These are phyloP conservation scores for Arabidopsis thaliana DNA, from an alignment of 345 rosid genomes.

Conservation along the genomic window DNA sequence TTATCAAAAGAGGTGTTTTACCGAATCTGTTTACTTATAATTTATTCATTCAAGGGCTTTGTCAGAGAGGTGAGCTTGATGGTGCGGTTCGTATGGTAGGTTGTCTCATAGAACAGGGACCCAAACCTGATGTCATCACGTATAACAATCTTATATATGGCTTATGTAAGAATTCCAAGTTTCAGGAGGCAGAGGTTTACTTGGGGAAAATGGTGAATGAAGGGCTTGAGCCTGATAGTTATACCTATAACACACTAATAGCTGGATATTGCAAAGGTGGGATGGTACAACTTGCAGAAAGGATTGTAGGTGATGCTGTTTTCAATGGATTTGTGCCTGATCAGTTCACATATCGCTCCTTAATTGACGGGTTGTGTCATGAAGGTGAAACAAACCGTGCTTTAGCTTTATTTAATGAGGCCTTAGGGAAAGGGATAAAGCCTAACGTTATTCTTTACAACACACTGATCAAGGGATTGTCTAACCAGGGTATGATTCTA, in stretches of 20 bases:
- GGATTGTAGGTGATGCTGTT: slow-evolving; percentile 64
- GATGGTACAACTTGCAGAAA: slow-evolving; percentile 69
- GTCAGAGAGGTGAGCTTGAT: slow-evolving; percentile 64
- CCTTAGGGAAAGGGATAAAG: slow-evolving; percentile 61
- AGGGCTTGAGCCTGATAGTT: slow-evolving; percentile 80
- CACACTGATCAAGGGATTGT: slow-evolving; percentile 77
- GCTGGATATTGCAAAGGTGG: slow-evolving; percentile 78
- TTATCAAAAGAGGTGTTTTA: slow-evolving; percentile 68
- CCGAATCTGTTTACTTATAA: slow-evolving; percentile 91
- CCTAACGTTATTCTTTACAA: slow-evolving; percentile 69
- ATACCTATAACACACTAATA: slow-evolving; percentile 73
- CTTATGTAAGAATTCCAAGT: slow-evolving; percentile 67
- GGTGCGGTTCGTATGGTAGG: slow-evolving; percentile 70
- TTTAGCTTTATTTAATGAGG: slow-evolving; percentile 65
- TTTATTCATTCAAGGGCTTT: slow-evolving; percentile 78
- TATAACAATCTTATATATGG: slow-evolving; percentile 84
- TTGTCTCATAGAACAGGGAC: slow-evolving; percentile 56
- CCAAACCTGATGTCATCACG: slow-evolving; percentile 77
- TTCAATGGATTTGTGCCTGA: slow-evolving; percentile 85
- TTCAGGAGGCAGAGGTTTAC: slow-evolving; percentile 72
- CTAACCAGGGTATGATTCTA: slow-evolving; percentile 71
- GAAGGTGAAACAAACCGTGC: slow-evolving; percentile 75
- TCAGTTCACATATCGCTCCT: slow-evolving; percentile 75
- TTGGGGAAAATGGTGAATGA: slow-evolving; percentile 80
- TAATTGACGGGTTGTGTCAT: slow-evolving; percentile 72